Percentiles rank a stretch among this genome's conserved stretches.
Evolutionary conservation across 768 basidiomycete species (phyloP).

Genomic region (Galerina marginata): DNA sequence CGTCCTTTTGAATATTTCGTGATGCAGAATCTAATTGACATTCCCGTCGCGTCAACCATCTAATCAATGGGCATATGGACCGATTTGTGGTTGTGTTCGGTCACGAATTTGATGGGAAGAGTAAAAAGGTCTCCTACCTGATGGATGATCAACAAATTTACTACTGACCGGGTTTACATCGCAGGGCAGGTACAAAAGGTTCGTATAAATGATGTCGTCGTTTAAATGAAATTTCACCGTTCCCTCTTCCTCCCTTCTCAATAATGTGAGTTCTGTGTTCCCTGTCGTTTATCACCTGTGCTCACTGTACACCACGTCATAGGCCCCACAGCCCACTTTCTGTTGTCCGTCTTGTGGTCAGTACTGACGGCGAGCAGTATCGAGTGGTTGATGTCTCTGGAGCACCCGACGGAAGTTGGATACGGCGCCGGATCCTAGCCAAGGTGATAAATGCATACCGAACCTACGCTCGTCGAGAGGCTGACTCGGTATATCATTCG

Average conservation of each 20-base stretch:
- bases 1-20: slow-evolving; percentile 20
- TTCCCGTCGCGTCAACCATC: slow-evolving; percentile 19
- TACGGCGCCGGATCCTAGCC: slow-evolving; percentile 50
- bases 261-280: slow-evolving; percentile 18
- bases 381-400: slow-evolving; percentile 53
- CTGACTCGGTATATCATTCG: neutral
- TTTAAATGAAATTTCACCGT: slow-evolving; percentile 12
- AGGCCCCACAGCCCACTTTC: slow-evolving; percentile 34
- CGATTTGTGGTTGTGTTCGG: slow-evolving; percentile 25
- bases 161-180: slow-evolving; percentile 26
- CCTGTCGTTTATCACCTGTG: neutral
- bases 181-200: slow-evolving; percentile 30
- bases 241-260: slow-evolving; percentile 11
- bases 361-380: slow-evolving; percentile 56
- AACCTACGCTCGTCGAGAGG: neutral
- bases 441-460: slow-evolving; percentile 36
- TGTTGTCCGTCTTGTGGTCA: slow-evolving; percentile 51
- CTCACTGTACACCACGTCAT: neutral
- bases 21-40: slow-evolving; percentile 24
- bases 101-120: slow-evolving; percentile 29
- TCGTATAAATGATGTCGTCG: slow-evolving; percentile 15
- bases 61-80: slow-evolving; percentile 30
- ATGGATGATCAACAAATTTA: slow-evolving; percentile 25
- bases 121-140: slow-evolving; percentile 25
- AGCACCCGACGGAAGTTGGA: slow-evolving; percentile 46